Evolutionary conservation across 768 basidiomycete species (phyloP).

Genomic region (Ramaria rubella): DNA sequence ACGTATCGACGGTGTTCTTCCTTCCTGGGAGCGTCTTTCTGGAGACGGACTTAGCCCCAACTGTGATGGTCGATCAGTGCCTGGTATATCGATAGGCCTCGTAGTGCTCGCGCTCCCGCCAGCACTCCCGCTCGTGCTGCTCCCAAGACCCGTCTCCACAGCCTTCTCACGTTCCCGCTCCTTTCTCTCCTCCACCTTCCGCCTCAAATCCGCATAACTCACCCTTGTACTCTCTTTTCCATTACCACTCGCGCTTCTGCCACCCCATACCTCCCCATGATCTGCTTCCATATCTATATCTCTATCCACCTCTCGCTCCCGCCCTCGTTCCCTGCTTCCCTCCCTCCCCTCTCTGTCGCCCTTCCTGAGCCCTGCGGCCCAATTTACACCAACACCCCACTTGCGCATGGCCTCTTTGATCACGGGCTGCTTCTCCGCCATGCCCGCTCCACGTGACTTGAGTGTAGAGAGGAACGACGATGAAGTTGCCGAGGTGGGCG

Average conservation of each 20-base stretch:
- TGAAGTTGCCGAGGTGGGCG: constrained; percentile 40
- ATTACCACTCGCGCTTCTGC: background rate
- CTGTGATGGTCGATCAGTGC: background rate
- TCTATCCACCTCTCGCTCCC: background rate
- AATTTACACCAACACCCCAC: constrained; percentile 71
- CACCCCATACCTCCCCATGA: constrained; percentile 7
- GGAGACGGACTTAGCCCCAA: too few species aligned
- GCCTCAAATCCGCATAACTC: constrained; percentile 5
- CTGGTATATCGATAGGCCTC: constrained; percentile 10
- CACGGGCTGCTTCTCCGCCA: constrained; percentile 75
- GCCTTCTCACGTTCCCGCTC: background rate
- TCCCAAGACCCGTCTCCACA: background rate
- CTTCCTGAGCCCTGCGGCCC: constrained; percentile 31
- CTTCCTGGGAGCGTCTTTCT: too few species aligned
- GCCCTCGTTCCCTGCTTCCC: background rate
- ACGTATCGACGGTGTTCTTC: background rate
- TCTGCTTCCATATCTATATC: constrained; percentile 2
- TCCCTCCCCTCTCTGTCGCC: constrained; percentile 35
- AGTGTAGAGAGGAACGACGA: constrained; percentile 72
- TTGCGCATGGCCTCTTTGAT: constrained; percentile 89
- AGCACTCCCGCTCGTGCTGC: background rate
- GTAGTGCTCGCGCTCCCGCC: background rate
- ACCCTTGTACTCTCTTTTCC: background rate
- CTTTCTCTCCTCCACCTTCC: constrained; percentile 6
- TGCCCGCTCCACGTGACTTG: constrained; percentile 53